A percentile compares a stretch with the other conserved stretches of the same genome.
Conservation (phyloP, 1,284 basidiomycete genomes). For the Pseudozyma flocculosa region DNA sequence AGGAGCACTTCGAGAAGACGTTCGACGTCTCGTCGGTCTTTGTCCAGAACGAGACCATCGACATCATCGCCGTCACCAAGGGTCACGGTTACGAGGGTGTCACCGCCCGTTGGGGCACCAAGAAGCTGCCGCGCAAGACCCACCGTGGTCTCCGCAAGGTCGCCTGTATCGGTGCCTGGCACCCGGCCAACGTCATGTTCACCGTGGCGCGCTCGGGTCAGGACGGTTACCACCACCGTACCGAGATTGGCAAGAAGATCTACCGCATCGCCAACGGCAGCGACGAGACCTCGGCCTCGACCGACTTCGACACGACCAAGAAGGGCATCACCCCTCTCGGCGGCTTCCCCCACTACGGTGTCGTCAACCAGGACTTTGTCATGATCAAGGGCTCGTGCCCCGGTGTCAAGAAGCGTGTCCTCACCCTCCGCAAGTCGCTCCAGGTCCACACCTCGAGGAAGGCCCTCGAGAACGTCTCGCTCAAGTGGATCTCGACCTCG, state of each 20-base stretch:
- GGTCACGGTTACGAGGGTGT: constrained; percentile 99
- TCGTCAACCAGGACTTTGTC: constrained; percentile 97
- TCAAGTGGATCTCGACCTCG: constrained; percentile 98
- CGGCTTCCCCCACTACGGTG: constrained; percentile 98
- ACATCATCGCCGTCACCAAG: constrained; percentile 97
- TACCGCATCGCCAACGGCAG: constrained; percentile 87
- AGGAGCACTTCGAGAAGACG: constrained; percentile 95
- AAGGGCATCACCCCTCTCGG: constrained; percentile 97
- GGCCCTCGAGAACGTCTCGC: constrained; percentile 86
- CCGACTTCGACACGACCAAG: constrained; percentile 63
- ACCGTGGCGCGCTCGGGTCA: constrained; percentile 99
- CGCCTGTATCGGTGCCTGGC: constrained; percentile 99
- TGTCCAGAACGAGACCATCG: constrained; percentile 94
- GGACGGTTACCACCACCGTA: constrained; percentile 97
- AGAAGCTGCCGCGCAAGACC: constrained; percentile 97
- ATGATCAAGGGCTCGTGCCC: constrained; percentile 76
- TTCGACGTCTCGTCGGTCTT: constrained; percentile 83
- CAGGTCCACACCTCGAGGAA: constrained; percentile 55
- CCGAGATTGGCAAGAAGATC: constrained; percentile 84
- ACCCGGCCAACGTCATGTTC: constrained; percentile 99
- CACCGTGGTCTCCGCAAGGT: constrained; percentile 97
- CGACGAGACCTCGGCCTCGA: constrained; percentile 83
- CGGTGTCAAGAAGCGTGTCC: constrained; percentile 96
- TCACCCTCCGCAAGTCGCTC: constrained; percentile 65
- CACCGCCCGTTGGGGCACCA: constrained; percentile 98